Percentiles rank a stretch among this genome's conserved stretches.
phyloP scores from a whole-genome alignment of 176 grass and related monocot genomes.

The Eleusine indica region DNA sequence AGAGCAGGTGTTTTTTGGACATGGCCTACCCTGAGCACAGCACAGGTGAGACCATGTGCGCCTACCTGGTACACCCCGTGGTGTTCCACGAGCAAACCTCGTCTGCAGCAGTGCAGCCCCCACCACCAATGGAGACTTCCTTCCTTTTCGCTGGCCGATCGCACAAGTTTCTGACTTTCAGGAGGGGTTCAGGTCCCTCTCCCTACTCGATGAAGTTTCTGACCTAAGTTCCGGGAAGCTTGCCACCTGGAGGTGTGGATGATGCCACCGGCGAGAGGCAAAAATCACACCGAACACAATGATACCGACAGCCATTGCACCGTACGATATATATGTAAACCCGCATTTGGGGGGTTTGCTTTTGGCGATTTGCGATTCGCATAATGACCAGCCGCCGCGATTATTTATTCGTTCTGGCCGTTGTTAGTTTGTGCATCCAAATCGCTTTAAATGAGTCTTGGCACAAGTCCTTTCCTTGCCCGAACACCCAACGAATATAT shows the following conservation, averaged over 20 bases:
- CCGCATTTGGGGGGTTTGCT: not conserved
- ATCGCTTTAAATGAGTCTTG: not conserved
- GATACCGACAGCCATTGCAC: not conserved
- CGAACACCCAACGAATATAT: not conserved
- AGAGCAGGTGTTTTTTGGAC: not conserved
- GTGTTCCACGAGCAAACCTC: not conserved
- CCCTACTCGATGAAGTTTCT: not conserved
- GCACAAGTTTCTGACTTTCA: not conserved
- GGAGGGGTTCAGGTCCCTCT: not conserved
- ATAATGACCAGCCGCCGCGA: not conserved
- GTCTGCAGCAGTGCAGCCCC: not conserved
- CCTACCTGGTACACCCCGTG: not conserved
- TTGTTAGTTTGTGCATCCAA: not conserved
- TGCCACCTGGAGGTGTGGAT: not conserved
- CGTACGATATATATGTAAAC: not conserved
- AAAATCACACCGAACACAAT: not conserved
- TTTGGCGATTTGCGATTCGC: not conserved
- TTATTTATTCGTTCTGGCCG: not conserved
- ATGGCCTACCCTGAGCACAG: conserved; percentile 29
- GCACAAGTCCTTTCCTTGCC: not conserved
- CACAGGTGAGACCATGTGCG: not conserved
- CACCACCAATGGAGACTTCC: not conserved
- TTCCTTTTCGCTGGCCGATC: not conserved
- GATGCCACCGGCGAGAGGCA: not conserved
- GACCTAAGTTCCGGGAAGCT: not conserved